These are phyloP conservation scores for Penicillium olsonii DNA, from an alignment of 2,329 filamentous ascomycete genomes.

Conservation along the genomic window DNA sequence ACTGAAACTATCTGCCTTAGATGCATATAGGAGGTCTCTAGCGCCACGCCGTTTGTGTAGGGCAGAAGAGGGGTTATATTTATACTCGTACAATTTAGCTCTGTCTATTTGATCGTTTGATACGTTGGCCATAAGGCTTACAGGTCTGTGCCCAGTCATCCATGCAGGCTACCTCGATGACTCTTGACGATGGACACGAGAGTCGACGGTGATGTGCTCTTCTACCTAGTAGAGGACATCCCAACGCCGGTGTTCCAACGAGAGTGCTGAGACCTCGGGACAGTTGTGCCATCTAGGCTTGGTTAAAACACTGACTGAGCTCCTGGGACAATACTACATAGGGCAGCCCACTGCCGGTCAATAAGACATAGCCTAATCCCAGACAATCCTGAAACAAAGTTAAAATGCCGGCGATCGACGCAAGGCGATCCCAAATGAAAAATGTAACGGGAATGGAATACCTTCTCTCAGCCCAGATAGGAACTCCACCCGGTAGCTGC, in stretches of 20 bases:
- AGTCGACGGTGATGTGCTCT: no score
- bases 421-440: constrained; percentile 5
- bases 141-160: no score
- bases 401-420: constrained; percentile 2
- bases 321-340: no score
- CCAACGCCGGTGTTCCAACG: no score
- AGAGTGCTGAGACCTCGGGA: no score
- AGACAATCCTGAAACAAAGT: constrained; percentile 11
- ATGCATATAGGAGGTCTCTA: neutral
- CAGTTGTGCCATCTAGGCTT: no score
- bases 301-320: no score
- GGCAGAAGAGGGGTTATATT: neutral
- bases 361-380: neutral
- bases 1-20: neutral
- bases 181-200: no score
- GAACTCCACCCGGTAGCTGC: constrained; percentile 24
- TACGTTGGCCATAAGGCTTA: neutral
- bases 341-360: no score
- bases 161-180: neutral
- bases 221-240: no score
- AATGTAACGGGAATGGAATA: constrained; percentile 2
- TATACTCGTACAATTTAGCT: neutral
- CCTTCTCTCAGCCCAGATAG: constrained; percentile 9
- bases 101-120: neutral
- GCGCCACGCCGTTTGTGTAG: neutral